phyloP scores from a whole-genome alignment of 352 stramenopile species.

The Peronospora belbahrii region DNA sequence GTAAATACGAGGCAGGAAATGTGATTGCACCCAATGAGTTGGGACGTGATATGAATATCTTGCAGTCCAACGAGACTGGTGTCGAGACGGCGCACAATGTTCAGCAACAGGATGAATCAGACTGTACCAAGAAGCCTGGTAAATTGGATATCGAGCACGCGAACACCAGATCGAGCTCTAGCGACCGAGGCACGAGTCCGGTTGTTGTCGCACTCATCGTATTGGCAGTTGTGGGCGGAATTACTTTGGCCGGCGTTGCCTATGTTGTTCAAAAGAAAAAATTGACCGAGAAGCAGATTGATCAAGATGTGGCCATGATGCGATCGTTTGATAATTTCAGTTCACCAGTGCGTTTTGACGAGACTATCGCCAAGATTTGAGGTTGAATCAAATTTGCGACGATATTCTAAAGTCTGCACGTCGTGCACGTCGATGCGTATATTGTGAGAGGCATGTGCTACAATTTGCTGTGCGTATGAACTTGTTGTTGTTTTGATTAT shows the following conservation, averaged over 20 bases:
- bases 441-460: too few species aligned
- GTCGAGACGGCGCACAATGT: constrained; percentile 18
- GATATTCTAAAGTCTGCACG: background rate
- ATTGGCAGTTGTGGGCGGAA: constrained; percentile 13
- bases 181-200: constrained; percentile 13
- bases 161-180: constrained; percentile 10
- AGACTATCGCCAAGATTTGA: constrained; percentile 32
- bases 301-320: constrained; percentile 15
- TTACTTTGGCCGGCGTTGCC: constrained; percentile 20
- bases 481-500: too few species aligned
- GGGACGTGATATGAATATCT: constrained; percentile 21
- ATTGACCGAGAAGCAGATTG: constrained; percentile 21
- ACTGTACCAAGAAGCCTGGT: constrained; percentile 11
- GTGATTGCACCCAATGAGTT: constrained; percentile 12
- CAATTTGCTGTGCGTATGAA: background rate
- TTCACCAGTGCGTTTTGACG: constrained; percentile 20
- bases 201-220: constrained; percentile 20
- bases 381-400: background rate
- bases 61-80: constrained; percentile 23
- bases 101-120: constrained; percentile 3
- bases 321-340: constrained; percentile 25
- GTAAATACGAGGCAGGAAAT: constrained; percentile 16
- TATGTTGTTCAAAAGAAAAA: constrained; percentile 25
- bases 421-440: constrained; percentile 2
- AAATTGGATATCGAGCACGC: constrained; percentile 16